Evolutionary conservation across 768 basidiomycete genomes (phyloP), one percentile per base, ranked within the genome.

Genomic region (Tricholoma hemisulphureum): DNA sequence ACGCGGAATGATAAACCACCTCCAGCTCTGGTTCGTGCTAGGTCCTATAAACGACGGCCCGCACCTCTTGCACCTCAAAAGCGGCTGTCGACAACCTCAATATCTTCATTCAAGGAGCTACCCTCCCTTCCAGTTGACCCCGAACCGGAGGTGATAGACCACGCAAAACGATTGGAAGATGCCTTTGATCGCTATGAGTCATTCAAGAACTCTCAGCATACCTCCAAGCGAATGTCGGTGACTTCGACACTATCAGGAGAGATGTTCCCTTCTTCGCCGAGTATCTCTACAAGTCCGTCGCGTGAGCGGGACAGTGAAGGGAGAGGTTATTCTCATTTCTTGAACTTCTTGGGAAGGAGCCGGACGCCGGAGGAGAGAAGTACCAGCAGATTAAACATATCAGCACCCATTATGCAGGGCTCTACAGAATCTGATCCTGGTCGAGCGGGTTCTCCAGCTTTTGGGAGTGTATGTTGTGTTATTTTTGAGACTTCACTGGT

Each of bases 161-260:
- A 80, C 60, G 73, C 76, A 43, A 67, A 70, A 4, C 77, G 71
- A 5, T 73, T 90, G 34, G 88, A 93, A 63, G 93, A 96, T 69
- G 95, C 95, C 0, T 96, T 89, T 69, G 91, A 91, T 56, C 80
- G 93, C 34, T 97, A 96, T 67, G 91, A 95, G 68, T 78, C 86
- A n/a, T 95, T 87, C 72, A 84, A 84, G 66, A 83, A 84, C 65
- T 74, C 71, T 43, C 79, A 81, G 61, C 26, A 4, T 18, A 8
- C 26, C 4, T 60, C 67, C 20, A 78, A 74, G 59, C 75, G 88
- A 51, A 70, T 87, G 58, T 89, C 90, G 8, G 74, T 83, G n/a
- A 79, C 87, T 3, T 91, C 88, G 11, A 73, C 69, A 2, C 65
- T 72, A 18, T 76, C 71, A n/a, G 66, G 82, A 6, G 83, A 86